Percentiles rank a stretch among this genome's conserved stretches.
Conservation (phyloP, 176 grass and related monocot genomes). For the Carex scoparia region DNA sequence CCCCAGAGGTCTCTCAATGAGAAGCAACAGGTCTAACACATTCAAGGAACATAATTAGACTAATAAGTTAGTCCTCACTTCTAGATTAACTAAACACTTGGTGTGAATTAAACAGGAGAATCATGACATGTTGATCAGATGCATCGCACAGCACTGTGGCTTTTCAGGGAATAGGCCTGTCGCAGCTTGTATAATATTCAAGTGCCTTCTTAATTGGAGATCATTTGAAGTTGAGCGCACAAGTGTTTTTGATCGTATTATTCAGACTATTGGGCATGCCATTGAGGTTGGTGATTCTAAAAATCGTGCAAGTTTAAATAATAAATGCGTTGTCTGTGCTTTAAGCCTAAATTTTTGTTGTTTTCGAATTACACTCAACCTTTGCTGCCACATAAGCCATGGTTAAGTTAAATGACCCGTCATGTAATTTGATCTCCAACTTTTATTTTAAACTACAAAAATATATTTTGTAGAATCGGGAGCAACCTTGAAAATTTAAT, state of each 20-base stretch:
- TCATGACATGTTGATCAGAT: slow-evolving; percentile 95
- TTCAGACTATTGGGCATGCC: slow-evolving; percentile 98
- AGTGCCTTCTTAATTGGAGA: slow-evolving; percentile 98
- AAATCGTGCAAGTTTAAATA: neutral
- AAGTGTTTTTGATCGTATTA: slow-evolving; percentile 99
- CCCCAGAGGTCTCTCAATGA: slow-evolving; percentile 95
- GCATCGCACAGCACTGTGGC: slow-evolving; percentile 83
- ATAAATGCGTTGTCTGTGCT: neutral
- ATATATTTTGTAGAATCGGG: neutral
- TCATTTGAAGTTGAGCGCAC: slow-evolving; percentile 99
- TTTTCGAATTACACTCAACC: neutral
- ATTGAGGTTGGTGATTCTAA: slow-evolving; percentile 75
- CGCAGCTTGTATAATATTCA: slow-evolving; percentile 94
- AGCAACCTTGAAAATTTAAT: neutral
- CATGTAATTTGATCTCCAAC: neutral
- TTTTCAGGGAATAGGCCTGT: slow-evolving; percentile 80
- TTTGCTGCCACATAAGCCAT: neutral
- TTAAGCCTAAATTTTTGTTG: neutral
- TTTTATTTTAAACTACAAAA: neutral
- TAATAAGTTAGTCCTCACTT: neutral
- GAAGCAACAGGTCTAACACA: slow-evolving; percentile 72
- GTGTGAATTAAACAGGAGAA: slow-evolving; percentile 56
- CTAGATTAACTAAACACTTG: neutral
- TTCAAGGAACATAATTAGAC: neutral
- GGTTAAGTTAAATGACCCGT: neutral